These are phyloP conservation scores for Chalciporus chontae DNA, from an alignment of 768 basidiomycete genomes.

Conservation along the genomic window DNA sequence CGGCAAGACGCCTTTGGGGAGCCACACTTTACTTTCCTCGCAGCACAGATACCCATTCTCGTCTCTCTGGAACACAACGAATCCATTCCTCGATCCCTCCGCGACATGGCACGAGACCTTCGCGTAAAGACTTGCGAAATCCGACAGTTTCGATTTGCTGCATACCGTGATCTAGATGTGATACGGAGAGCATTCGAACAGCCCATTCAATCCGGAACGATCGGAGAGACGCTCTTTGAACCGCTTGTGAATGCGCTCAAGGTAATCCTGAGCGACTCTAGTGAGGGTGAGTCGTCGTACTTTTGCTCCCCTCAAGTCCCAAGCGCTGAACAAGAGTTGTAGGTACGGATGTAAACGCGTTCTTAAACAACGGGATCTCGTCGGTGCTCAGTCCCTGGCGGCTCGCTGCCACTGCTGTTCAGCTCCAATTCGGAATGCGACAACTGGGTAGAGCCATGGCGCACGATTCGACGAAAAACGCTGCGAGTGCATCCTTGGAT, in stretches of 20 bases:
- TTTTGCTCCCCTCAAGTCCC: no score
- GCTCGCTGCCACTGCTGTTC: slow-evolving; percentile 75
- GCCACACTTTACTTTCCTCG: slow-evolving; percentile 61
- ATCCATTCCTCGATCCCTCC: slow-evolving; percentile 47
- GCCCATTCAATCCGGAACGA: slow-evolving; percentile 47
- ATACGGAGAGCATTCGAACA: slow-evolving; percentile 68
- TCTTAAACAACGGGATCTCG: slow-evolving; percentile 59
- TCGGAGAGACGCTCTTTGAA: slow-evolving; percentile 52
- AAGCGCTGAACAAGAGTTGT: not conserved
- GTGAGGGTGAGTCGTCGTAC: slow-evolving; percentile 44
- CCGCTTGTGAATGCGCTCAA: slow-evolving; percentile 64
- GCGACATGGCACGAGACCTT: slow-evolving; percentile 46
- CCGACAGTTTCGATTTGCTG: slow-evolving; percentile 68
- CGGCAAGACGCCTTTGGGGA: slow-evolving; percentile 65
- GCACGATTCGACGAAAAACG: slow-evolving; percentile 47
- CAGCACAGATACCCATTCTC: slow-evolving; percentile 62
- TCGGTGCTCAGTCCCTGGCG: slow-evolving; percentile 80
- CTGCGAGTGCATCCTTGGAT: slow-evolving; percentile 61
- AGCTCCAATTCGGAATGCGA: slow-evolving; percentile 71
- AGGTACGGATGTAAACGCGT: slow-evolving; percentile 43
- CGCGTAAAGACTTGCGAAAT: slow-evolving; percentile 59
- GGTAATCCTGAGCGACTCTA: slow-evolving; percentile 59
- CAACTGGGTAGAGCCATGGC: slow-evolving; percentile 67
- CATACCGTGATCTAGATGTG: slow-evolving; percentile 70
- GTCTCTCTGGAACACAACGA: slow-evolving; percentile 67